These are phyloP conservation scores for Ganoderma lucidum DNA, from an alignment of 1,284 basidiomycete genomes.

Conservation along the genomic window DNA sequence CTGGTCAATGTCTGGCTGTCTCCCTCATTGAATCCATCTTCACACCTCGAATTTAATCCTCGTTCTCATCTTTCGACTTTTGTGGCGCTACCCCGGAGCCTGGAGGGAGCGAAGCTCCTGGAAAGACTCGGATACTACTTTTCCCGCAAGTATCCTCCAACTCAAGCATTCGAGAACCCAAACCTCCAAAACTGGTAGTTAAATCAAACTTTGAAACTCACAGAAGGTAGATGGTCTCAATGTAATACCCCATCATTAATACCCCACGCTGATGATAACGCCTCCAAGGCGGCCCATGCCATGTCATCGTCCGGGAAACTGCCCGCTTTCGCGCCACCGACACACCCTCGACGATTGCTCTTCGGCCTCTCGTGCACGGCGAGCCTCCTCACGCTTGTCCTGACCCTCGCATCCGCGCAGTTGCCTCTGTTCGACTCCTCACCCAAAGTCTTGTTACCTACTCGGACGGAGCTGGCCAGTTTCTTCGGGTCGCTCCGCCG, in stretches of 20 bases:
- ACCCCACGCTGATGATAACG: neutral
- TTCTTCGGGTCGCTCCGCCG: constrained; percentile 16
- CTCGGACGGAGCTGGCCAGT: constrained; percentile 8
- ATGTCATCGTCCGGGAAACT: constrained; percentile 14
- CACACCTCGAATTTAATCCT: no score
- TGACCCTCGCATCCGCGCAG: constrained; percentile 43
- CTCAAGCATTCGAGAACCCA: no score
- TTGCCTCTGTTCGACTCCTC: constrained; percentile 55
- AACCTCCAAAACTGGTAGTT: neutral
- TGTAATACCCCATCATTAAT: neutral
- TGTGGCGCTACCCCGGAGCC: no score
- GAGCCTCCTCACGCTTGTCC: constrained; percentile 18
- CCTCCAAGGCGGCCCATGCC: neutral
- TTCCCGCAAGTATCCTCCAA: no score
- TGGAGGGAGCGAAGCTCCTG: no score
- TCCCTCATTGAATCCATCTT: no score
- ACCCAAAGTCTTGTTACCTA: constrained; percentile 45
- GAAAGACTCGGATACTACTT: no score
- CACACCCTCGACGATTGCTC: constrained; percentile 11
- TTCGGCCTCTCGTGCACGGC: constrained; percentile 10
- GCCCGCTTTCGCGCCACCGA: neutral
- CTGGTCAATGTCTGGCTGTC: no score
- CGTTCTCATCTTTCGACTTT: no score
- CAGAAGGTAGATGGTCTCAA: neutral
- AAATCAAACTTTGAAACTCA: neutral